Conservation (phyloP, 192 early-diverging fungal genomes). For the Coemansia reversa region DNA sequence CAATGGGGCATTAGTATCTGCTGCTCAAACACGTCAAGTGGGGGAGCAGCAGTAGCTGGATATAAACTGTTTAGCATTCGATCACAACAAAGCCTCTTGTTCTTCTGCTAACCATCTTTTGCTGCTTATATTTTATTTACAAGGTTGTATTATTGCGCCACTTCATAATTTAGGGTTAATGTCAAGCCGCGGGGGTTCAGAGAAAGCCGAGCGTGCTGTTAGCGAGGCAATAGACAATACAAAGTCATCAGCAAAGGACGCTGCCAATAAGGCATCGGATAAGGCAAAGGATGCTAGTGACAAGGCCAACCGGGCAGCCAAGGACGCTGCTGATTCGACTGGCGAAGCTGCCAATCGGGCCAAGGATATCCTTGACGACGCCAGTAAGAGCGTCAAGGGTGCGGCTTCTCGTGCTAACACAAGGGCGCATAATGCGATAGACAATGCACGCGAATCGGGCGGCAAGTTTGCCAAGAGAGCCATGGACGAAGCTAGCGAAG, state of each 20-base stretch:
- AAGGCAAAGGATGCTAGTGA: slow-evolving; percentile 14
- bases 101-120: slow-evolving; percentile 3
- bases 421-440: slow-evolving; percentile 36
- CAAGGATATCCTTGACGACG: slow-evolving; percentile 36
- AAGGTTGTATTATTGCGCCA: neutral
- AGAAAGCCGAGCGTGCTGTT: slow-evolving; percentile 25
- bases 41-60: no score
- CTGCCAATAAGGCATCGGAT: slow-evolving; percentile 17
- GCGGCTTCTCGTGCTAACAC: slow-evolving; percentile 34
- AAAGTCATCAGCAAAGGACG: slow-evolving; percentile 18
- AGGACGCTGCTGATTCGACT: slow-evolving; percentile 19
- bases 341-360: slow-evolving; percentile 31
- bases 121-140: neutral
- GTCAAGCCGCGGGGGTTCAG: slow-evolving; percentile 22
- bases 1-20: no score
- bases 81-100: neutral
- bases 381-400: slow-evolving; percentile 45
- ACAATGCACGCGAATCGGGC: slow-evolving; percentile 34
- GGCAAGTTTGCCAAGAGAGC: slow-evolving; percentile 43
- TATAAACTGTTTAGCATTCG: no score
- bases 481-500: slow-evolving; percentile 40
- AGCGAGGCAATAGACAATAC: slow-evolving; percentile 30
- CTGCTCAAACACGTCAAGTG: no score
- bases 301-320: slow-evolving; percentile 15
- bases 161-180: slow-evolving; percentile 5